Evolutionary conservation across 352 stramenopile species (phyloP).

Genomic region (Pythium monospermum): DNA sequence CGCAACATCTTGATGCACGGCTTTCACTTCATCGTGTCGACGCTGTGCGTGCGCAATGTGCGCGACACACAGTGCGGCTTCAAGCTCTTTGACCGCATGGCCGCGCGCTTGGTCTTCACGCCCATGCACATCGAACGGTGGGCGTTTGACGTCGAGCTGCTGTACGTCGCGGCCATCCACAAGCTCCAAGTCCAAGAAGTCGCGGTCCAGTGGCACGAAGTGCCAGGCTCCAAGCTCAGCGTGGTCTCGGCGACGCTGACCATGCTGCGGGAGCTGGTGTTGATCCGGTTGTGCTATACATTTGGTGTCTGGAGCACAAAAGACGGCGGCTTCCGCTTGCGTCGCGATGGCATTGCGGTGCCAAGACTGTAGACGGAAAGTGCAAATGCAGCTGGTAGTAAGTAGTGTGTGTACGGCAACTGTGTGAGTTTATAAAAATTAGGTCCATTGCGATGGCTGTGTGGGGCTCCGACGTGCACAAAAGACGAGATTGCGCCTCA

Average conservation of each 20-base stretch:
- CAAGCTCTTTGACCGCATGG: slow-evolving; percentile 90
- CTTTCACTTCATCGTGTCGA: slow-evolving; percentile 89
- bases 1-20: slow-evolving; percentile 91
- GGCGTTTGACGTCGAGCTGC: slow-evolving; percentile 94
- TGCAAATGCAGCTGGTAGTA: too few relatives aligned
- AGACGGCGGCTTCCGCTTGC: slow-evolving; percentile 66
- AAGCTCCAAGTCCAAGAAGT: slow-evolving; percentile 82
- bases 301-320: slow-evolving; percentile 79
- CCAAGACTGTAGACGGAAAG: slow-evolving; percentile 9
- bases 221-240: slow-evolving; percentile 89
- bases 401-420: too few relatives aligned
- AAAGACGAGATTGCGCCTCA: too few relatives aligned
- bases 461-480: too few relatives aligned
- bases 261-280: slow-evolving; percentile 91
- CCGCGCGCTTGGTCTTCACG: slow-evolving; percentile 79
- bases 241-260: slow-evolving; percentile 84
- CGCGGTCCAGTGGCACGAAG: slow-evolving; percentile 88
- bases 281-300: slow-evolving; percentile 89
- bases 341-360: slow-evolving; percentile 18
- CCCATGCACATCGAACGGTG: slow-evolving; percentile 93
- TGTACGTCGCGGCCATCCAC: slow-evolving; percentile 74
- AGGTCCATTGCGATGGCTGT: too few relatives aligned
- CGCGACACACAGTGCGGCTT: slow-evolving; percentile 94
- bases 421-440: too few relatives aligned
- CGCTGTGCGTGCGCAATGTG: slow-evolving; percentile 82